A percentile compares a stretch with the other conserved stretches of the same genome.
phyloP scores from a whole-genome alignment of 306 rosid genomes.

The Prunus salicina region DNA sequence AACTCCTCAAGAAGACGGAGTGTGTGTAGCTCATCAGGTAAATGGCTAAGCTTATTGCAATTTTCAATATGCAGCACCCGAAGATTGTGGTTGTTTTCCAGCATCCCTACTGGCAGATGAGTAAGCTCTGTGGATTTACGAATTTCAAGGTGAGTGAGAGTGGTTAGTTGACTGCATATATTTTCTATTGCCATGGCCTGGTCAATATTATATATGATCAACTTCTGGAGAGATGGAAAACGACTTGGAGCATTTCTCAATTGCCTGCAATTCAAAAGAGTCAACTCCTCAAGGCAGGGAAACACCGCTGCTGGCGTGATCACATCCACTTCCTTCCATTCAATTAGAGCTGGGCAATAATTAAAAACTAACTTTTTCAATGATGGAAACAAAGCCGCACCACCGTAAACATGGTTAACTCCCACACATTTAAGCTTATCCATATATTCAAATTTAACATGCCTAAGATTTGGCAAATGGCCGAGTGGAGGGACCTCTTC shows the following conservation, averaged over 20 bases:
- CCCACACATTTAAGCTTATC: not conserved
- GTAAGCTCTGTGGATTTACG: not conserved
- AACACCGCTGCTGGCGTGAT: not conserved
- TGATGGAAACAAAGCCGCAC: not conserved
- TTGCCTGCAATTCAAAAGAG: fast-evolving
- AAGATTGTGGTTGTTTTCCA: not conserved
- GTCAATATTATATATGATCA: not conserved
- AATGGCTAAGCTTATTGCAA: too few relatives aligned
- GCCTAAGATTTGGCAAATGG: not conserved
- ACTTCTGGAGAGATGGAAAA: not conserved
- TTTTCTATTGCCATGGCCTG: not conserved
- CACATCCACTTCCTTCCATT: not conserved
- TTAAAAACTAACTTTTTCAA: not conserved
- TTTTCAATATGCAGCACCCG: too few relatives aligned
- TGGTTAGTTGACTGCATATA: not conserved
- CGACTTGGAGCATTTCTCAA: not conserved
- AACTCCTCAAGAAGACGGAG: too few relatives aligned
- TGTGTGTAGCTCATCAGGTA: too few relatives aligned
- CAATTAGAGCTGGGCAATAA: not conserved
- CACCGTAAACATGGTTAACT: too few relatives aligned
- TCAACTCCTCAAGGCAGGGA: not conserved
- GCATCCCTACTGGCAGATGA: not conserved
- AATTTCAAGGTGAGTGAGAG: not conserved
- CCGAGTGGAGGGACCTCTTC: not conserved
- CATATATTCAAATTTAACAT: not conserved